phyloP scores from a whole-genome alignment of 2,329 filamentous ascomycete species.

The Pseudogymnoascus sp. region DNA sequence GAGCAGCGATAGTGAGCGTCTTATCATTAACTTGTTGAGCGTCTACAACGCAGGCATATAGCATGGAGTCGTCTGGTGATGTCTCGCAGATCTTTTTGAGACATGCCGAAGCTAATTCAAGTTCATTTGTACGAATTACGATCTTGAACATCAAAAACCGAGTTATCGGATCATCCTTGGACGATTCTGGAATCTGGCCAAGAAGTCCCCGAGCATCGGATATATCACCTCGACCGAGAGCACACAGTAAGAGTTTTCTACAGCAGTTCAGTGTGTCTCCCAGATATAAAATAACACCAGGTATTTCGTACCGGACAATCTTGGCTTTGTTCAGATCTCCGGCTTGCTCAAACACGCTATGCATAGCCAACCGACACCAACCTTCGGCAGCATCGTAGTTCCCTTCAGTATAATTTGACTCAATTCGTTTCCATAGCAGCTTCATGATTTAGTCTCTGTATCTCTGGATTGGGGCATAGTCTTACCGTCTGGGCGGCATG shows the following conservation, averaged over 20 bases:
- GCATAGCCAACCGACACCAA: slow-evolving; percentile 66
- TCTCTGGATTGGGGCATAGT: slow-evolving; percentile 10
- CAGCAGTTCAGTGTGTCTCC: slow-evolving; percentile 4
- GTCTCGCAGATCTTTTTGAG: slow-evolving; percentile 51
- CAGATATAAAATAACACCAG: slow-evolving; percentile 13
- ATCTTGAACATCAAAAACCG: slow-evolving; percentile 70
- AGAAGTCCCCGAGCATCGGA: slow-evolving; percentile 48
- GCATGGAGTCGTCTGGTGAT: slow-evolving; percentile 47
- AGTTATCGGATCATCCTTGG: slow-evolving; percentile 55
- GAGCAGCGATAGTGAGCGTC: slow-evolving; percentile 46
- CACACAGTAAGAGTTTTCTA: slow-evolving; percentile 68
- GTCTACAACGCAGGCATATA: slow-evolving; percentile 76
- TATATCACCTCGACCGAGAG: slow-evolving; percentile 49
- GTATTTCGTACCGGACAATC: slow-evolving; percentile 32
- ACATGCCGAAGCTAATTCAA: slow-evolving; percentile 51
- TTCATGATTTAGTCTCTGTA: slow-evolving; percentile 28
- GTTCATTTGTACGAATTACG: slow-evolving; percentile 51
- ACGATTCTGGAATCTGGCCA: slow-evolving; percentile 47
- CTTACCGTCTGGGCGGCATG: slow-evolving; percentile 59
- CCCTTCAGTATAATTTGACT: slow-evolving; percentile 45
- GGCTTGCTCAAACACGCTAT: slow-evolving; percentile 56
- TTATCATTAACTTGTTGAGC: slow-evolving; percentile 59
- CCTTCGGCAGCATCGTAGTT: slow-evolving; percentile 47
- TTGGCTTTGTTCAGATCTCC: slow-evolving; percentile 60
- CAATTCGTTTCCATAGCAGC: slow-evolving; percentile 77